A percentile compares a stretch with the other conserved stretches of the same genome.
These are phyloP conservation scores for Craterostigma plantagineum DNA, from an alignment of 257 asterid genomes.

Conservation along the genomic window DNA sequence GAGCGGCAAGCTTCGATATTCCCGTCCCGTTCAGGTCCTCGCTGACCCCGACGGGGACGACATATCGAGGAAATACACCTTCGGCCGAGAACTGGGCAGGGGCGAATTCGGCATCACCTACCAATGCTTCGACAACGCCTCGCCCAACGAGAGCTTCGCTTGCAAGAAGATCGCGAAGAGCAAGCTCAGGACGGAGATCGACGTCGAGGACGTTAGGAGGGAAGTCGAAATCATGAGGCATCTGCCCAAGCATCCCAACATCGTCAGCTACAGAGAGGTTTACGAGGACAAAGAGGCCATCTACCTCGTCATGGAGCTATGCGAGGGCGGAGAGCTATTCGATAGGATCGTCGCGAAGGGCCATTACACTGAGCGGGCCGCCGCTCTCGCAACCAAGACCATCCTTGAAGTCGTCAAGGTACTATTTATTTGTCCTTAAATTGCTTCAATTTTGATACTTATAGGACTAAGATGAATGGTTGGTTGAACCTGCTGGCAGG, in stretches of 20 bases:
- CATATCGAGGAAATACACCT: constrained; percentile 21
- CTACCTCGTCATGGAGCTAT: constrained; percentile 72
- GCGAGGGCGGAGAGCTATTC: constrained; percentile 74
- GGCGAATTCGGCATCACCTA: constrained; percentile 85
- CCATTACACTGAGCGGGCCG: constrained; percentile 77
- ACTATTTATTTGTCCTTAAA: too few species aligned
- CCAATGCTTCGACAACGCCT: constrained; percentile 25
- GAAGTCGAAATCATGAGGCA: constrained; percentile 80
- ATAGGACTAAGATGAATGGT: too few species aligned
- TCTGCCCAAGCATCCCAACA: constrained; percentile 56
- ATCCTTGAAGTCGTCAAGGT: constrained; percentile 81
- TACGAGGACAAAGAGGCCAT: constrained; percentile 66
- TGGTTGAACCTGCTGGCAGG: too few species aligned
- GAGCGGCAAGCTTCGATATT: constrained; percentile 11
- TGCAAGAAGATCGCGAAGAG: constrained; percentile 74
- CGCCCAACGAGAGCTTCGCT: constrained; percentile 42
- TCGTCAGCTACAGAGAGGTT: constrained; percentile 54
- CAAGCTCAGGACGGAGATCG: constrained; percentile 45
- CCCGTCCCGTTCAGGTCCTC: constrained; percentile 31
- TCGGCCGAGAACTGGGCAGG: constrained; percentile 73
- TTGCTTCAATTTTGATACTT: too few species aligned
- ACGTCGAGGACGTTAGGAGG: constrained; percentile 68
- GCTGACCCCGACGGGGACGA: constrained; percentile 28
- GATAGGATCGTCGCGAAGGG: constrained; percentile 68
- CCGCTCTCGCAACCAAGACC: constrained; percentile 56